Base-by-base conservation (phyloP, 768 basidiomycete genomes). In the Calocybe gangraenosa region DNA sequence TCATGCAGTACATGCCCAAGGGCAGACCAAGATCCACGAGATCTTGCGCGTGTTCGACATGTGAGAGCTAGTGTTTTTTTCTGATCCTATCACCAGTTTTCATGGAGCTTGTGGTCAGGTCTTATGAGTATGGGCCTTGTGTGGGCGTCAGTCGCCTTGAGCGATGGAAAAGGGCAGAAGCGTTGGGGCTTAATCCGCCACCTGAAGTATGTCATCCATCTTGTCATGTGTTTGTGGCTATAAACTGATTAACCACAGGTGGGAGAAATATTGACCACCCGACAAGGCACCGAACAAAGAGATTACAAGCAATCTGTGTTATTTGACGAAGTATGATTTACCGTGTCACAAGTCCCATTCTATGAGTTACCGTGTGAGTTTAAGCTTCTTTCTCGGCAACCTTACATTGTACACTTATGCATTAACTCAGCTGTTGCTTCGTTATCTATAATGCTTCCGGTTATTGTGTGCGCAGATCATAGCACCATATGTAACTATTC, bases 91-190 rank as follows among this genome's bases (percentile, higher is more conserved):
- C 38, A 18, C 25, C 17, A 31, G 25, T 15, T 35, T 45, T 58
- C 46, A 36, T 45, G n/a, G 23, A 36, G 11, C 32, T 10, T 9
- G 42, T 17, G 11, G 19, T 7, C 38, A 89, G 87, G 59, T 78
- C 82, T 1, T 85, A 84, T 46, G 80, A 88, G 52, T 93, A 82
- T 57, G 91, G 90, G 0, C 90, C 89, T 2, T 89, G 84, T 52
- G 67, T 84, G 17, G 87, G 89, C 0, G 74, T 90, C 43, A 77
- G 81, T n/a, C 80, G 93, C 21, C 65, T 95, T 11, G 81, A 93
- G 50, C 73, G 94, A 31, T 97, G 92, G 91, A 79, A 93, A 58
- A 74, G 93, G 39, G 94, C 94, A 0, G 62, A 82, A 20, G 73
- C 74, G 8, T 70, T 94, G 36, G 91, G 91, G 2, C 67, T 96